Evolutionary conservation across 371 early-diverging fungal species (phyloP).

Genomic region (Mucor plumbeus): DNA sequence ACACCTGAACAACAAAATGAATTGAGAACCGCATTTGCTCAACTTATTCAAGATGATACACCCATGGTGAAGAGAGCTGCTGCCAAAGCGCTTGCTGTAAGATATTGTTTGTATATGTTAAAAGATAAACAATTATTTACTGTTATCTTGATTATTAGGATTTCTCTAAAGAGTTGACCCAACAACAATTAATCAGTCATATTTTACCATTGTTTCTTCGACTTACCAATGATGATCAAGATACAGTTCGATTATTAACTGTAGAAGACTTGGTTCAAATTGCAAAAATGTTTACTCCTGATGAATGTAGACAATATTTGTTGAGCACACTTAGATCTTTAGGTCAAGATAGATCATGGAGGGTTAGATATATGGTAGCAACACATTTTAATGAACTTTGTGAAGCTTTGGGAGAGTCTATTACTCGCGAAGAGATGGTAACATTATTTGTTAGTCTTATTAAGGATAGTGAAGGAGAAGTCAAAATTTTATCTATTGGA

Average conservation of each 20-base stretch:
- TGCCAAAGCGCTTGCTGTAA: constrained; percentile 85
- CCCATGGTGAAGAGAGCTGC: constrained; percentile 98
- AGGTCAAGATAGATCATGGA: constrained; percentile 94
- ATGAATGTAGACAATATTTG: constrained; percentile 79
- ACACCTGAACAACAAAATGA: constrained; percentile 81
- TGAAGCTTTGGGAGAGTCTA: constrained; percentile 40
- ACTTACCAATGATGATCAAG: constrained; percentile 89
- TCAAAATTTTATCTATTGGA: constrained; percentile 86
- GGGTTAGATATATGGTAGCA: constrained; percentile 97
- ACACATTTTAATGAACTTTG: constrained; percentile 84
- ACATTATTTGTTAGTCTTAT: constrained; percentile 70
- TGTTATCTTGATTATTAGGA: neutral
- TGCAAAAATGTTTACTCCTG: constrained; percentile 77
- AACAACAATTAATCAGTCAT: constrained; percentile 76
- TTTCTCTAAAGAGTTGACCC: constrained; percentile 53
- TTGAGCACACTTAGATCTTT: constrained; percentile 76
- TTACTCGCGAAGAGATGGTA: constrained; percentile 47
- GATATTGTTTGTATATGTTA: constrained; percentile 16
- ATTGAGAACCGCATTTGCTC: constrained; percentile 75
- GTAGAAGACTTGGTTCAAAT: constrained; percentile 92
- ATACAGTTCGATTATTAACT: constrained; percentile 94
- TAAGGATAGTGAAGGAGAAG: constrained; percentile 98
- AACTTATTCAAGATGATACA: constrained; percentile 94
- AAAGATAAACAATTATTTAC: neutral
- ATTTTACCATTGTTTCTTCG: constrained; percentile 75